Evolutionary conservation across 176 grass and related monocot genomes (phyloP).

Genomic region (Cenchrus purpureus): DNA sequence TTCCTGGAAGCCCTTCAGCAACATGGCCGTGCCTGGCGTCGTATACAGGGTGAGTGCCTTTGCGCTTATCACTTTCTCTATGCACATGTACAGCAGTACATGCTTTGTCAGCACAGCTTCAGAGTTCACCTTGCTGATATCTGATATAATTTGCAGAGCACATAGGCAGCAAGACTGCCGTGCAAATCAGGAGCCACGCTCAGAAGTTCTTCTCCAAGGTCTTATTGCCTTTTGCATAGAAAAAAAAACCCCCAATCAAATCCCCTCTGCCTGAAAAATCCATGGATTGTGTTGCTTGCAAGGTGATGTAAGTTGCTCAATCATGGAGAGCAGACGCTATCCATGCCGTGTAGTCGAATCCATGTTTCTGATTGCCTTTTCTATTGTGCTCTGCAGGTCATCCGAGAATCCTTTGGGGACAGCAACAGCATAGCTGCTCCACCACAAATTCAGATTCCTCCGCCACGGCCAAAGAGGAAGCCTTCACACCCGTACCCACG

Average conservation of each 20-base stretch:
- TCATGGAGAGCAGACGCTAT: constrained; percentile 48
- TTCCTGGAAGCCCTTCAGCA: constrained; percentile 84
- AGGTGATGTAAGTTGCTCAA: constrained; percentile 63
- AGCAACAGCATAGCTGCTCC: constrained; percentile 27
- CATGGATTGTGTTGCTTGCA: constrained; percentile 72
- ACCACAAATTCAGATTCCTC: constrained; percentile 73
- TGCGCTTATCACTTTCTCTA: background rate
- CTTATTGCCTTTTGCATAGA: constrained; percentile 41
- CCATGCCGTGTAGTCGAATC: constrained; percentile 9
- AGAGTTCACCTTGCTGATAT: background rate
- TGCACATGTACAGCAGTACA: background rate
- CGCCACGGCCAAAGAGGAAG: constrained; percentile 88
- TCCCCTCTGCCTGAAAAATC: constrained; percentile 41
- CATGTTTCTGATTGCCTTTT: constrained; percentile 27
- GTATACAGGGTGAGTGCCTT: constrained; percentile 63
- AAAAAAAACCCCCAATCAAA: background rate
- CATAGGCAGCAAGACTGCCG: constrained; percentile 87
- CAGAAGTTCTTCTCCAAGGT: constrained; percentile 99
- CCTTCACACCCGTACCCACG: constrained; percentile 80
- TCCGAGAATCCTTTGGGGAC: constrained; percentile 56
- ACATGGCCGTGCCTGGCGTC: constrained; percentile 84
- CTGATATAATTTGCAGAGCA: constrained; percentile 53
- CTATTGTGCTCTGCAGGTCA: constrained; percentile 49
- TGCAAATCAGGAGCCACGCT: constrained; percentile 97
- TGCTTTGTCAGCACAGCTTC: background rate